Base-by-base conservation (phyloP, 2,329 filamentous ascomycete genomes). In the Botrytis deweyae region DNA sequence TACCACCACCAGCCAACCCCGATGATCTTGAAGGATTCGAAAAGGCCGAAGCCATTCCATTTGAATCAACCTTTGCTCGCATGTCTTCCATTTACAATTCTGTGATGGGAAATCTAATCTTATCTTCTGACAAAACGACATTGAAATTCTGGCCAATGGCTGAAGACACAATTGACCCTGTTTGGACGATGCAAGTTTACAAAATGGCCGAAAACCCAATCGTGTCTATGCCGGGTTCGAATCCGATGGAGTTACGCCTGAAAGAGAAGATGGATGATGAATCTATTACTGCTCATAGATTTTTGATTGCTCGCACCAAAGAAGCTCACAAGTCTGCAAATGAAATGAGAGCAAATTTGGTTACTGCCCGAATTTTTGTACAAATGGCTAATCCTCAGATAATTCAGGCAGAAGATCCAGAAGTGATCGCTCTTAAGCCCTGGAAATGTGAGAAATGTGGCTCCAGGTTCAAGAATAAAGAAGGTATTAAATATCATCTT, bases 401-500 rank as follows among this genome's bases (percentile, higher is more conserved):
- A 40, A 25, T 55, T 20, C 38, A 55, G 33, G 49, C 46, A 14
- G 65, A 74, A 40, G 76, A 78, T 52, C 72, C 73, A 40, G 66
- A 78, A 38, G 20, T 74, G 1, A 74, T 76, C n/a, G 76, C 74
- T 2, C 68, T 64, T 8, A 80, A 79, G 63, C 78, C 80, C 22
- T 82, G 76, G 72, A 74, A 74, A 25, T 82, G 81, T 68, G 74
- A 78, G 3, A 78, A 73, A 22, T 82, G 81, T 70, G 76, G 73
- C 8, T 72, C 75, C 1, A 69, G 76, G 63, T 82, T 79, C 71
- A 81, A 80, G 68, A 81, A 81, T 67, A 73, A 78, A 14, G 78
- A 78, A n/a, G 81, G 81, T 29, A 73, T 82, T 6, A 76, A 80
- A 65, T 82, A 82, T 72, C 81, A 82, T 74, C 46, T 78, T 2